Percentiles rank a stretch among this genome's conserved stretches.
Evolutionary conservation across 106 monocot species (phyloP).

Genomic region (Platanthera guangdongensis): DNA sequence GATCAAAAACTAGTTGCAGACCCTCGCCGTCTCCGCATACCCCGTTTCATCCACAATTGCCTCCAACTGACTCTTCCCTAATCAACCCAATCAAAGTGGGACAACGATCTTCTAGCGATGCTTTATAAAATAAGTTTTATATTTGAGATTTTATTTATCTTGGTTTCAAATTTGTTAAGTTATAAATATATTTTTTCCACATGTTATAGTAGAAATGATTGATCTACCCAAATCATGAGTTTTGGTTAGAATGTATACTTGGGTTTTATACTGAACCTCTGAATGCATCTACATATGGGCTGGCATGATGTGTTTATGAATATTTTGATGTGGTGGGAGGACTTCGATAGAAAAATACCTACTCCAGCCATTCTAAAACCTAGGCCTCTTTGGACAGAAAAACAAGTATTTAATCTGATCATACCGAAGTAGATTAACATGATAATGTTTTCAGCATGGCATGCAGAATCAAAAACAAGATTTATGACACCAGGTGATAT

Average conservation of each 20-base stretch:
- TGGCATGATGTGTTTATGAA: conserved; percentile 99
- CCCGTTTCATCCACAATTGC: too few species aligned
- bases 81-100: too few species aligned
- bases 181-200: too few species aligned
- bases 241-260: neutral
- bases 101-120: too few species aligned
- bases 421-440: conserved; percentile 97
- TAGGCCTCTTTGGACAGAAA: conserved; percentile 95
- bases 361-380: conserved; percentile 95
- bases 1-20: too few species aligned
- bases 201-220: too few species aligned
- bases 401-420: conserved; percentile 97
- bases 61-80: too few species aligned
- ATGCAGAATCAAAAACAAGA: conserved; percentile 64
- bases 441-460: conserved; percentile 72
- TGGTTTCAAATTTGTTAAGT: too few species aligned
- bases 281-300: neutral
- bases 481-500: conserved; percentile 89
- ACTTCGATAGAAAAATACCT: conserved; percentile 95
- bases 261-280: neutral
- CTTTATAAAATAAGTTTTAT: too few species aligned
- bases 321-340: conserved; percentile 99
- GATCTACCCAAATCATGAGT: too few species aligned
- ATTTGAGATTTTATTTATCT: too few species aligned
- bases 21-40: too few species aligned